A percentile compares a stretch with the other conserved stretches of the same genome.
Conservation (phyloP, 306 rosid genomes). For the Acacia acuminata region DNA sequence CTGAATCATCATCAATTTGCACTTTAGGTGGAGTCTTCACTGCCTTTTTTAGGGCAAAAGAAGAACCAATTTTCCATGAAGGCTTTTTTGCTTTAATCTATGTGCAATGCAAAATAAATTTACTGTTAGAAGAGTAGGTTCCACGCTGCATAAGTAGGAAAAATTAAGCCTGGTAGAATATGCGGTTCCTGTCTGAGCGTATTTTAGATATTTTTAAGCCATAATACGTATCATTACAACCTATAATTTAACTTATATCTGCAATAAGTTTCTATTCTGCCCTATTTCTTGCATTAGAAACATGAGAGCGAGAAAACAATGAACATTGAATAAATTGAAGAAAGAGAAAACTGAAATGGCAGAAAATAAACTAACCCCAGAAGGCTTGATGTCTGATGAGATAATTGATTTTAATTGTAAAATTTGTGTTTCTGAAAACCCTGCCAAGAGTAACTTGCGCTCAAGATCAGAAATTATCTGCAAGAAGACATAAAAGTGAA, state of each 20-base stretch:
- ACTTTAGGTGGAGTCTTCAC: conserved; percentile 57
- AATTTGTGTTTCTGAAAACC: conserved; percentile 68
- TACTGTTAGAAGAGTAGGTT: conserved; percentile 23
- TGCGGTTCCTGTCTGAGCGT: background rate
- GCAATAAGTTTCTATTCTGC: background rate
- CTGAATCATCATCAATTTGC: conserved; percentile 73
- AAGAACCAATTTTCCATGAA: conserved; percentile 80
- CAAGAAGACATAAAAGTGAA: conserved; percentile 28
- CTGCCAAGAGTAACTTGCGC: conserved; percentile 71
- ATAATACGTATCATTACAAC: background rate
- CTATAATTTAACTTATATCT: background rate
- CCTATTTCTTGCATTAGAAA: background rate
- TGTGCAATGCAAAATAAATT: conserved; percentile 13
- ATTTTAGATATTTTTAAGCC: background rate
- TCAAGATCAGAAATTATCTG: conserved; percentile 58
- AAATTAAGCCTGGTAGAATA: background rate
- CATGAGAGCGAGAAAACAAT: background rate
- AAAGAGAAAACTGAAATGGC: conserved; percentile 2
- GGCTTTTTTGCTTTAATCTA: conserved; percentile 78
- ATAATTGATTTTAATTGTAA: conserved; percentile 44
- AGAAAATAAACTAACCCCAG: conserved; percentile 52
- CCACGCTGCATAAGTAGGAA: background rate
- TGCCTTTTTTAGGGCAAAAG: conserved; percentile 64
- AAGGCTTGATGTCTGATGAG: conserved; percentile 32
- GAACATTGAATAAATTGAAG: background rate